Evolutionary conservation across 345 rosid species (phyloP).

Genomic region (Chamaenerion angustifolium): DNA sequence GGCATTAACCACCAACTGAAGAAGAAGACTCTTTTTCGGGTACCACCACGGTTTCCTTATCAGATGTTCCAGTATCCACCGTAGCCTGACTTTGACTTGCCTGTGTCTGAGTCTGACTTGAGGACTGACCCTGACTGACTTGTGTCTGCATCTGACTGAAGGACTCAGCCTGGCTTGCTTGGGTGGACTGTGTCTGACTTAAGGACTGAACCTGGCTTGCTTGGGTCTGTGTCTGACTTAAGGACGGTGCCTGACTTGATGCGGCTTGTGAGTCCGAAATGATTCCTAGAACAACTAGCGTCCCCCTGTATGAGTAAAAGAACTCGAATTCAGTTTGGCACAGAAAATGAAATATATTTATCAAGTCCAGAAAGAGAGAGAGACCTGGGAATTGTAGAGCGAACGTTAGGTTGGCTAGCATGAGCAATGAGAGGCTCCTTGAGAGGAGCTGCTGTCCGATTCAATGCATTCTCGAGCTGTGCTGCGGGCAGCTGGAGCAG

Average conservation of each 20-base stretch:
- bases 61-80: slow-evolving; percentile 38
- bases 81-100: no score
- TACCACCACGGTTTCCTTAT: slow-evolving; percentile 23
- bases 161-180: neutral
- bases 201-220: no score
- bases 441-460: slow-evolving; percentile 35
- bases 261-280: slow-evolving; percentile 19
- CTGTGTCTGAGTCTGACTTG: slow-evolving; percentile 35
- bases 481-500: slow-evolving; percentile 97
- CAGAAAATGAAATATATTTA: no score
- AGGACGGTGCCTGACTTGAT: no score
- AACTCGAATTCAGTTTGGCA: no score
- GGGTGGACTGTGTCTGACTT: slow-evolving; percentile 2
- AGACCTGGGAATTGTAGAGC: slow-evolving; percentile 76
- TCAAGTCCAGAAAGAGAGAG: neutral
- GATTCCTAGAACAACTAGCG: slow-evolving; percentile 66
- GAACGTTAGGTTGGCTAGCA: slow-evolving; percentile 72
- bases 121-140: slow-evolving; percentile 3
- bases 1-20: slow-evolving; percentile 8
- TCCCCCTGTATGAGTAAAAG: slow-evolving; percentile 15
- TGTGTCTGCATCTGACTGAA: neutral
- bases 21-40: slow-evolving; percentile 40
- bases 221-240: slow-evolving; percentile 29
- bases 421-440: slow-evolving; percentile 72
- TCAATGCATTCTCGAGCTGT: slow-evolving; percentile 81